Evolutionary conservation across 2,329 filamentous ascomycete species (phyloP), one percentile per base, ranked within the genome.

Genomic region (Aschersonia sp.): DNA sequence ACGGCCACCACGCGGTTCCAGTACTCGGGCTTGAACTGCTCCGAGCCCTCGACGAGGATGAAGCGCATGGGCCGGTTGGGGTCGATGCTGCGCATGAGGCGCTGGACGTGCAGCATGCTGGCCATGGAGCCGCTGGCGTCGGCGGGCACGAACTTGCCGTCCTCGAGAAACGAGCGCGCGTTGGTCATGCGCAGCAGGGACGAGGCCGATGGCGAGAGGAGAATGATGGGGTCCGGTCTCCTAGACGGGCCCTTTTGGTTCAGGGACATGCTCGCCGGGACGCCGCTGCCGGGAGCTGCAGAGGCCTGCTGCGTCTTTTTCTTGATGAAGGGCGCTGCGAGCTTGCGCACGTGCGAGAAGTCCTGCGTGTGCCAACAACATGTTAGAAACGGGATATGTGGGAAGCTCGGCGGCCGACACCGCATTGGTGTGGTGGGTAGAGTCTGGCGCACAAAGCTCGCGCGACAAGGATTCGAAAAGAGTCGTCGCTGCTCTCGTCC

Each of bases 11-110:
- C 84, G 46, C 89, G 82, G 58, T 83, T 83, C 92, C 92, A 98
- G 71, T 97, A 95, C 61, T 97, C 89, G 0, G 92, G 92, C 64
- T 95, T 94, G 76, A 98, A 98, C 63, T 92, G 84, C 60, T 94
- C 83, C 0, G 89, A 85, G 14, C 83, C 84, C 63, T 98, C 92
- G 47, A 97, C 90, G 40, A 98, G 80, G 60, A 97, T 94, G 71
- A 98, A 98, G 44, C 89, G 86, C 59, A 92, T 79, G 1, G 87
- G 83, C 12, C 83, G 80, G 47, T 72, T 69, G 4, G 83, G 70
- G 59, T 87, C 80, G 54, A 92, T 74, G 41, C 72, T 70, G 48
- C 83, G 85, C 55, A 97, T 76, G 14, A 76, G 67, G 43, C 92
- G 88, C 51, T 80, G 81, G 53, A 95, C 82, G 61, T 95, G 85